These are phyloP conservation scores for Schwanniomyces occidentalis DNA, from an alignment of 805 yeast genomes.

Conservation along the genomic window DNA sequence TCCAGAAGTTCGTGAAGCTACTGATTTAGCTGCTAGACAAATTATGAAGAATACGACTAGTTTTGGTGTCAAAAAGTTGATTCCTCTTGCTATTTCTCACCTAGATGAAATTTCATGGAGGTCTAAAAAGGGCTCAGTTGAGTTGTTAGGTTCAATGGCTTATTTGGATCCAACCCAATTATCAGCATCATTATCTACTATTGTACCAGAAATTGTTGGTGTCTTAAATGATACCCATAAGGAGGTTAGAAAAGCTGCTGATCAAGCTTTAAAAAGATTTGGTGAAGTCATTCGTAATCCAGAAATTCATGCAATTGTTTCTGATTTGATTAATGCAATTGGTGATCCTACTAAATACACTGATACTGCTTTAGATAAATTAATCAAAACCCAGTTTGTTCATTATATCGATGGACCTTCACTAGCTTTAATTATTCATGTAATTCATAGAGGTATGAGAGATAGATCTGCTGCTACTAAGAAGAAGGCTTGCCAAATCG, in stretches of 20 bases:
- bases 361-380: constrained; percentile 80
- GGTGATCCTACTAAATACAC: constrained; percentile 94
- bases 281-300: constrained; percentile 98
- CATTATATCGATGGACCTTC: constrained; percentile 99
- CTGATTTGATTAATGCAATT: constrained; percentile 83
- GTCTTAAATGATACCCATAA: constrained; percentile 94
- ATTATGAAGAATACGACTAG: constrained; percentile 92
- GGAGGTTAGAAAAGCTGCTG: constrained; percentile 96
- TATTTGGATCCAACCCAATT: constrained; percentile 93
- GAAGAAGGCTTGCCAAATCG: constrained; percentile 94
- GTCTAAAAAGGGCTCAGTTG: constrained; percentile 95
- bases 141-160: constrained; percentile 96
- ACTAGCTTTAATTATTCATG: constrained; percentile 90
- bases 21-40: constrained; percentile 80
- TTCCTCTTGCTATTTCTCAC: constrained; percentile 85
- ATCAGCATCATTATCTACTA: constrained; percentile 82
- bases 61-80: constrained; percentile 85
- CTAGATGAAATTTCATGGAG: constrained; percentile 93
- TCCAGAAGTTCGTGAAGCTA: constrained; percentile 85
- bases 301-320: constrained; percentile 90
- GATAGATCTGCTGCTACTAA: constrained; percentile 93
- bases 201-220: constrained; percentile 95
- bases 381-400: constrained; percentile 88
- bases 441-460: constrained; percentile 91
- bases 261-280: constrained; percentile 79